Evolutionary conservation across 2,329 filamentous ascomycete genomes (phyloP).

Genomic region (Raffaelea arxii): DNA sequence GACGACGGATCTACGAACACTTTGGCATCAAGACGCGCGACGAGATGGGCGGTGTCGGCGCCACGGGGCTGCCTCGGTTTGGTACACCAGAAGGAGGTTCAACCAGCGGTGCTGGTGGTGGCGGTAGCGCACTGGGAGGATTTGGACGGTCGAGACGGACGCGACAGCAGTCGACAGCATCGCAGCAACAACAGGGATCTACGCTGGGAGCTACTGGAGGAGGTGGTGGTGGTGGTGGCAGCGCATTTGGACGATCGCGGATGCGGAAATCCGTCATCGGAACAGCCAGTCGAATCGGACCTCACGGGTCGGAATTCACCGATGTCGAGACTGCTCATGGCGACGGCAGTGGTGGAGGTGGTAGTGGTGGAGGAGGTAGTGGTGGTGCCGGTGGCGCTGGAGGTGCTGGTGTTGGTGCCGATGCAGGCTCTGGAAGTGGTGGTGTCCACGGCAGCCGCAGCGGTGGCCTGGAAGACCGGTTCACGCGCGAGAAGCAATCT

Average conservation of each 20-base stretch:
- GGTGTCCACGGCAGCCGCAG: conserved; percentile 32
- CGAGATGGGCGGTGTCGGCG: conserved; percentile 19
- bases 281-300: conserved; percentile 57
- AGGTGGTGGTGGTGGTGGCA: conserved; percentile 30
- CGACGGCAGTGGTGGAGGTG: conserved; percentile 12
- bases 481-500: conserved; percentile 73
- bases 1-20: conserved; percentile 88
- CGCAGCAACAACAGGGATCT: conserved; percentile 18
- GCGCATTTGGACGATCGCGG: conserved; percentile 54
- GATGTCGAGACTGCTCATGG: conserved; percentile 53
- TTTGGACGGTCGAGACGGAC: conserved; percentile 52
- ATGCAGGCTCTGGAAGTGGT: not conserved
- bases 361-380: not conserved
- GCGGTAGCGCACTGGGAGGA: conserved; percentile 34
- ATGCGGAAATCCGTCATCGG: conserved; percentile 84
- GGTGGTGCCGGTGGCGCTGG: not conserved
- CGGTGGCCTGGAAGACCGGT: conserved; percentile 59
- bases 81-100: conserved; percentile 9
- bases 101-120: conserved; percentile 14
- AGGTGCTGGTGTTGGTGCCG: not conserved
- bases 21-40: conserved; percentile 71
- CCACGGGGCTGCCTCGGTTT: conserved; percentile 10
- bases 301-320: conserved; percentile 55
- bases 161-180: conserved; percentile 21
- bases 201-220: conserved; percentile 13